phyloP scores from a whole-genome alignment of 305 asterid genomes.

The Rubia occidens region DNA sequence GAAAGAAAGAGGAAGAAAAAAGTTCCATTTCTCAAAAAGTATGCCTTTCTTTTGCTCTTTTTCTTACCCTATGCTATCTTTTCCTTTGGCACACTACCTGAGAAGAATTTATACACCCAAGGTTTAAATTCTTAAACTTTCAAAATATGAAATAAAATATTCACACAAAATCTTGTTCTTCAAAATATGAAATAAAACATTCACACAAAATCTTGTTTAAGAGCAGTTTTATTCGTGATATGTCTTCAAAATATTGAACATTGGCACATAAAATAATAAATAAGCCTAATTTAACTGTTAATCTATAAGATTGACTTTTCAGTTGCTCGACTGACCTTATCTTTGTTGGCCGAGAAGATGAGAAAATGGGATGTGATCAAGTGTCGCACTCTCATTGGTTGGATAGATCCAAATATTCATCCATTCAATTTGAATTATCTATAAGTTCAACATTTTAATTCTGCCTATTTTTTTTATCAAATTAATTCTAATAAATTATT shows the following conservation, averaged over 20 bases:
- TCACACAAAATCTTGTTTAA: too few species aligned
- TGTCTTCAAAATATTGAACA: neutral
- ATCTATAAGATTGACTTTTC: neutral
- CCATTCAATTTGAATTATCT: too few species aligned
- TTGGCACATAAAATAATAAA: neutral
- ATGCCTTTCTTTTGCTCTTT: neutral
- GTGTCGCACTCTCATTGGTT: neutral
- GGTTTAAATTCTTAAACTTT: neutral
- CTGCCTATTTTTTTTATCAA: too few species aligned
- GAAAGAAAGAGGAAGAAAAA: neutral
- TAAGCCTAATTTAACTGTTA: neutral
- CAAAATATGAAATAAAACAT: neutral
- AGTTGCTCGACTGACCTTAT: neutral
- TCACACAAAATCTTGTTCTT: neutral
- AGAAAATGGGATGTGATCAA: neutral
- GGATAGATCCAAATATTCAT: neutral
- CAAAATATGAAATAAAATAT: neutral
- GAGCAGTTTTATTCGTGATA: too few species aligned
- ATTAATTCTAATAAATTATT: too few species aligned
- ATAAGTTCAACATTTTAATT: too few species aligned
- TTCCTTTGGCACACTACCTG: neutral
- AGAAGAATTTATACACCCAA: neutral
- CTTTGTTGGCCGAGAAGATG: neutral
- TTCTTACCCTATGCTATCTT: neutral
- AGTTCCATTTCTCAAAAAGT: neutral